These are phyloP conservation scores for Brassica incana DNA, from an alignment of 345 rosid species.

Conservation along the genomic window DNA sequence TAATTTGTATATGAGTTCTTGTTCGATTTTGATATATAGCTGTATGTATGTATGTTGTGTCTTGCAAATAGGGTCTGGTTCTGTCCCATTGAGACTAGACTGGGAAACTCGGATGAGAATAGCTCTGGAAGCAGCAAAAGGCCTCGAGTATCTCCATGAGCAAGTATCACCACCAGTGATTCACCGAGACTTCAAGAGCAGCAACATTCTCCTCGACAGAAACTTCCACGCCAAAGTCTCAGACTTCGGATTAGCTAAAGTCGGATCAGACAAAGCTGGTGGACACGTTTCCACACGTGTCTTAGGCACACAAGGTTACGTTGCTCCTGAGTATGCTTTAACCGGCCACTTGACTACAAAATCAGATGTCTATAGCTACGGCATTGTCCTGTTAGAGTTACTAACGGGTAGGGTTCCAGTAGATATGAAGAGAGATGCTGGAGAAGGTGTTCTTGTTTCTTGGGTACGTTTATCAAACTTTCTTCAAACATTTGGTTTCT, in stretches of 20 bases:
- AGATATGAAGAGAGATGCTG: constrained; percentile 75
- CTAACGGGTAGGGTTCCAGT: constrained; percentile 88
- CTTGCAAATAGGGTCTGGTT: constrained; percentile 67
- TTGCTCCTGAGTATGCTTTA: constrained; percentile 89
- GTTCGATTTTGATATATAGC: too few species aligned
- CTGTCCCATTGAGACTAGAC: constrained; percentile 47
- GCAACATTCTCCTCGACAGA: constrained; percentile 72
- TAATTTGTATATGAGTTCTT: too few species aligned
- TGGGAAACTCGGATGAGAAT: constrained; percentile 79
- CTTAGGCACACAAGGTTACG: constrained; percentile 77
- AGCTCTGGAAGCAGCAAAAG: constrained; percentile 84
- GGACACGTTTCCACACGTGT: constrained; percentile 79
- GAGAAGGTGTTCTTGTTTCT: constrained; percentile 83
- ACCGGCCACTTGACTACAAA: constrained; percentile 92
- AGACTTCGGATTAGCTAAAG: constrained; percentile 78
- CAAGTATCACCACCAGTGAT: constrained; percentile 69
- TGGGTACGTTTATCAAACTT: constrained; percentile 51
- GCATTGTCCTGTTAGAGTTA: constrained; percentile 88
- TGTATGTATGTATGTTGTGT: too few species aligned
- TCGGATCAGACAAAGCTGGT: constrained; percentile 73
- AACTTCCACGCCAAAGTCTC: constrained; percentile 73
- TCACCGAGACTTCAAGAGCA: constrained; percentile 77
- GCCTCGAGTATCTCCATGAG: constrained; percentile 84
- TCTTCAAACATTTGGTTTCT: too few species aligned
- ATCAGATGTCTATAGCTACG: constrained; percentile 95